Conservation (phyloP, 768 basidiomycete species). For the Termitomyces heimii region DNA sequence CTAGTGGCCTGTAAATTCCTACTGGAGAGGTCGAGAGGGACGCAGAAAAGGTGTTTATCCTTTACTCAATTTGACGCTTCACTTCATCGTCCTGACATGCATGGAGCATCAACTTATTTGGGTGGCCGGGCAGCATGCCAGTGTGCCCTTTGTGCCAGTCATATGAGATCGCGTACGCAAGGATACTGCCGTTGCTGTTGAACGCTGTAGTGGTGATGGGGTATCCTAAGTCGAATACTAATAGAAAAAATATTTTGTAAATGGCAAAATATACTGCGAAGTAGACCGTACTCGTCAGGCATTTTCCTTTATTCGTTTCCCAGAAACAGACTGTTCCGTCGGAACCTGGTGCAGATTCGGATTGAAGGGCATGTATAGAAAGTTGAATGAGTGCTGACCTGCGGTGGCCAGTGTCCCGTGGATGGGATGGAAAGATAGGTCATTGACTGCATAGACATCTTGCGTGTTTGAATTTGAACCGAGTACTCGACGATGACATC, state of each 20-base stretch:
- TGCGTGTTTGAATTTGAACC: conserved; percentile 39
- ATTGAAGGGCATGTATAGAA: neutral
- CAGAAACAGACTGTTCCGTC: conserved; percentile 89
- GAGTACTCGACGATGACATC: conserved; percentile 61
- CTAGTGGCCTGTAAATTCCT: neutral
- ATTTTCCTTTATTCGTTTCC: conserved; percentile 87
- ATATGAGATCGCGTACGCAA: conserved; percentile 89
- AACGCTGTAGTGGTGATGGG: conserved; percentile 81
- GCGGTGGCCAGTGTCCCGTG: conserved; percentile 82
- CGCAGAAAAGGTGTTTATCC: neutral
- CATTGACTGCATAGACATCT: conserved; percentile 77
- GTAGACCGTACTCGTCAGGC: conserved; percentile 73
- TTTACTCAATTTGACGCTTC: conserved; percentile 29
- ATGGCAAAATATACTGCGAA: neutral
- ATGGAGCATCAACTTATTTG: conserved; percentile 81
- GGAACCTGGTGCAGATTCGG: conserved; percentile 37
- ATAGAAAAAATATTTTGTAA: conserved; percentile 24
- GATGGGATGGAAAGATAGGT: conserved; percentile 78
- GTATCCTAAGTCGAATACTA: conserved; percentile 64
- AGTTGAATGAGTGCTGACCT: conserved; percentile 28
- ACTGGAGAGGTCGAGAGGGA: neutral
- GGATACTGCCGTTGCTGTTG: conserved; percentile 81
- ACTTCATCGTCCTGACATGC: conserved; percentile 82
- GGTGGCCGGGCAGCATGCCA: conserved; percentile 64
- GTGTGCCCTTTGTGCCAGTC: conserved; percentile 92